Base-by-base conservation (phyloP, 176 grass and related monocot species). In the Pharus latifolius region DNA sequence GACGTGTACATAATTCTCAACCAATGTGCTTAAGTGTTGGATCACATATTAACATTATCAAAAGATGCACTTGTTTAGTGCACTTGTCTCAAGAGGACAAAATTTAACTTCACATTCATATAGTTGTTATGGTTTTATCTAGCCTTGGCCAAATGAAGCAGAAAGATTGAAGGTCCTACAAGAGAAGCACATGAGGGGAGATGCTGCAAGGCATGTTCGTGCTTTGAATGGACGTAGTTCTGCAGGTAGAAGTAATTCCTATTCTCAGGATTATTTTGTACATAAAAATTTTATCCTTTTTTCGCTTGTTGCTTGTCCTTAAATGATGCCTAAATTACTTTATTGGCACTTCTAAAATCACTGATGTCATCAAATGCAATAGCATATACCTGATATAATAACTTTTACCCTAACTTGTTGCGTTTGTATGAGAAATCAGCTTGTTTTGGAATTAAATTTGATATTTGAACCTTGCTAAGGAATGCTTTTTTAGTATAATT, bases 181-280 rank as follows among this genome's bases (percentile, higher is more conserved):
- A 17, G 89, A 88, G 66, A 92, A 88, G 52, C 89, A 88, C 55
- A 70, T 6, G 56, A 88, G 89, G 60, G 89, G 89, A 78, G 80
- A 83, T 75, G 57, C 74, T 70, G 88, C 81, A 78, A 87, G 88
- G 53, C 51, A 49, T 35, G 63, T 75, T 19, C 69, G 88, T 70
- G 44, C 63, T 44, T 81, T 70, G 48, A 77, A 49, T 15, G 87
- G 71, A 70, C 50, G 31, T 65, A 87, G 66, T 54, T 54, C 62
- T 75, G 3, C 17, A 26, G 51, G 53, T 78, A 63, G 69, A 17
- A 43, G 80, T 91, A 75, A 65, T 24, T 59, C 10, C 17, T 42
- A 26, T 71, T 71, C 43, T 26, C 44, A 74, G 49, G n/a, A 57
- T 34, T 27, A 18, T 1, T 56, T 49, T 26, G n/a, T 22, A 3